Evolutionary conservation across 1,139 yeast genomes (phyloP), one percentile per base, ranked within the genome.

Genomic region (Ogataea hybrid): DNA sequence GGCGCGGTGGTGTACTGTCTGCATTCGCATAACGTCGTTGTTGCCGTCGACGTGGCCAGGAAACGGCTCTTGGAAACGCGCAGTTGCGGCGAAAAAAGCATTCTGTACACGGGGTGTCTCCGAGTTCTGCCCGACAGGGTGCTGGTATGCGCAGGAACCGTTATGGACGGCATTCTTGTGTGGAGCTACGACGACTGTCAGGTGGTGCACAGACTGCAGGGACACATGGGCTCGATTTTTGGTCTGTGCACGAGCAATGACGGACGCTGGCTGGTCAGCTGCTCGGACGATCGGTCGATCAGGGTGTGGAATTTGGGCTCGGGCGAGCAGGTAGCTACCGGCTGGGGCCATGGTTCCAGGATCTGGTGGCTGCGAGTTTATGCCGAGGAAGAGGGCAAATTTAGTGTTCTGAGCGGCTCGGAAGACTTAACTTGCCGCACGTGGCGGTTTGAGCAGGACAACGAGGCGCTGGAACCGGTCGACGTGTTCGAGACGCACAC

Each of bases 321-420:
- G 2, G 92, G 94, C 0, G 52, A 65, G 6, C 64, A 81, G 25
- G 51, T 85, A 28, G 84, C 92, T 1, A 77, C 81, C 29, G 97
- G 96, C 0, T 92, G 97, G 97, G 97, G 97, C 12, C 98, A 92
- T 60, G 84, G 86, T 3, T 90, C 97, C 0, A 75, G 98, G 58
- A 89, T 92, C 32, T 92, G 98, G 98, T 77, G 76, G 32, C 69
- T 92, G 41, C 71, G 71, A 33, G 88, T 89, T 60, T 75, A 70
- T 48, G 47, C 46, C 18, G 28, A 39, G 6, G 36, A 21, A 3
- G 34, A 32, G 2, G 25, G 35, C 22, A 50, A 53, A 1, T 67
- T 77, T 21, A 48, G 43, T 16, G 57, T 76, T 3, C 62, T 75
- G 50, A 84, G 95, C 63, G 79, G 81, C 11, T 89, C 96, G 8